Percentiles rank a stretch among this genome's conserved stretches.
phyloP scores from a whole-genome alignment of 2,329 filamentous ascomycete genomes.

The Colletotrichum truncatum region DNA sequence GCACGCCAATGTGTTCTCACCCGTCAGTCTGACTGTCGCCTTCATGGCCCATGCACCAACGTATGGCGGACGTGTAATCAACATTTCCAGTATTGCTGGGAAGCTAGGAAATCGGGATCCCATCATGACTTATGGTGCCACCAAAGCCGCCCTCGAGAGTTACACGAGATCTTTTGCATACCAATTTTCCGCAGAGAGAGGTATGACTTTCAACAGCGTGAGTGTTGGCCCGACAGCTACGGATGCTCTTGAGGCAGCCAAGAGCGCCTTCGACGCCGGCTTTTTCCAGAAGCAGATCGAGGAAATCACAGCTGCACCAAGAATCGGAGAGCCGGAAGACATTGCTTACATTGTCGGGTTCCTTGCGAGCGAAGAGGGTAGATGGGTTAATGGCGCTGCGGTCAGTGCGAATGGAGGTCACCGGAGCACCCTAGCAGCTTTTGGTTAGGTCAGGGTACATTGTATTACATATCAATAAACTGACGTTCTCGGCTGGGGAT shows the following conservation, averaged over 20 bases:
- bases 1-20: conserved; percentile 15
- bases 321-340: conserved; percentile 9
- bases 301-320: neutral
- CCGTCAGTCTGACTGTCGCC: conserved; percentile 41
- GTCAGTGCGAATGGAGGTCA: conserved; percentile 18
- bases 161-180: conserved; percentile 39
- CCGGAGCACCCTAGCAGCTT: neutral
- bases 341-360: conserved; percentile 17
- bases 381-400: conserved; percentile 16
- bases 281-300: neutral
- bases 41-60: conserved; percentile 38
- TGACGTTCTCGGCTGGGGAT: too few relatives aligned
- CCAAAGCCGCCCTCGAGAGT: conserved; percentile 43
- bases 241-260: neutral
- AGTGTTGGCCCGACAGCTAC: conserved; percentile 40
- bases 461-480: too few relatives aligned
- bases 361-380: conserved; percentile 15
- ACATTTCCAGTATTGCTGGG: conserved; percentile 40
- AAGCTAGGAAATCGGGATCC: neutral
- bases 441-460: too few relatives aligned
- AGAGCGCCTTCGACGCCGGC: neutral
- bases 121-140: conserved; percentile 38
- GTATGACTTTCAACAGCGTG: conserved; percentile 41
- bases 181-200: conserved; percentile 38
- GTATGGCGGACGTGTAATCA: conserved; percentile 42